phyloP scores from a whole-genome alignment of 371 early-diverging fungal species.

The Batkoa obscura region DNA sequence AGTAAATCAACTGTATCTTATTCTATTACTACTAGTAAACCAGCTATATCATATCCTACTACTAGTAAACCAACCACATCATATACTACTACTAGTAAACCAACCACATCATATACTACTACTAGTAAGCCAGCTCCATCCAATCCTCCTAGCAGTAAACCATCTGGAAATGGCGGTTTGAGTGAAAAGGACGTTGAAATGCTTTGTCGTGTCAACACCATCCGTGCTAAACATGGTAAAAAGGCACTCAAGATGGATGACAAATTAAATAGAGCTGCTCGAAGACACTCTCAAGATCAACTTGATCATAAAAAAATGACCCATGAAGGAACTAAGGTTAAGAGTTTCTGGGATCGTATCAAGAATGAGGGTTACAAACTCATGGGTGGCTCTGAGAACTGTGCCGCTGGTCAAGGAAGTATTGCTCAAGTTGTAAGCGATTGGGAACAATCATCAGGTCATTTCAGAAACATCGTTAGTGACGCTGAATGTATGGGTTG shows the following conservation, averaged over 20 bases:
- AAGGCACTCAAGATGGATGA: background rate
- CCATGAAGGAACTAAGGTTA: background rate
- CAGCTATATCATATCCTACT: too few species aligned
- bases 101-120: too few species aligned
- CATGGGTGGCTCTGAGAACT: background rate
- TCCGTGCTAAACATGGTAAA: background rate
- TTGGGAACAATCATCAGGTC: slow-evolving; percentile 10
- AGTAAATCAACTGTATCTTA: too few species aligned
- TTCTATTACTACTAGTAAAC: too few species aligned
- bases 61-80: too few species aligned
- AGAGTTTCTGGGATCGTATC: background rate
- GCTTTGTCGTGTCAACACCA: background rate
- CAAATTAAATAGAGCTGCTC: background rate
- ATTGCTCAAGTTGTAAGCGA: background rate
- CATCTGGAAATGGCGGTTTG: too few species aligned
- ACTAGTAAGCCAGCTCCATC: too few species aligned
- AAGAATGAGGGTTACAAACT: background rate
- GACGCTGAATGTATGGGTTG: background rate
- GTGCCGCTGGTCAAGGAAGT: background rate
- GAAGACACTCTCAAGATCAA: background rate
- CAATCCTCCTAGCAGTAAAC: too few species aligned
- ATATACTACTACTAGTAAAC: too few species aligned
- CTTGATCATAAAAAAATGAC: background rate
- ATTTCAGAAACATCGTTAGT: slow-evolving; percentile 8
- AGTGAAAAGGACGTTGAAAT: background rate